These are phyloP conservation scores for Colletotrichum sp. DNA, from an alignment of 2,329 filamentous ascomycete species.

Conservation along the genomic window DNA sequence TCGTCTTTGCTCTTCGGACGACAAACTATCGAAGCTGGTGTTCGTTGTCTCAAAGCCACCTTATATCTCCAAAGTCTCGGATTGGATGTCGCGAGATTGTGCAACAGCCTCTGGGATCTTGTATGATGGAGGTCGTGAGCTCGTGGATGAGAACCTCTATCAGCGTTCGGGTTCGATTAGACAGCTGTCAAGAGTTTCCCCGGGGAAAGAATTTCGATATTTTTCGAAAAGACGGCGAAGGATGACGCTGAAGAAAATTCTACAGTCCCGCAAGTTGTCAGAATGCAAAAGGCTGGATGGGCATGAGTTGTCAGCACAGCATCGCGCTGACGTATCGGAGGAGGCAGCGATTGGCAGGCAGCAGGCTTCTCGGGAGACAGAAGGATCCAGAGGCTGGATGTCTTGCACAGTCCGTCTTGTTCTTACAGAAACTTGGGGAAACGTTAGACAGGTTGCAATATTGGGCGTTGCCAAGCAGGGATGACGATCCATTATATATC, in stretches of 20 bases:
- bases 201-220: neutral
- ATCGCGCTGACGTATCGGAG: neutral
- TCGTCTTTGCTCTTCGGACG: neutral
- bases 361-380: neutral
- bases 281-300: neutral
- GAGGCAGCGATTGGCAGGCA: neutral
- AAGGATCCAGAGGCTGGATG: neutral
- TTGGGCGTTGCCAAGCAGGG: neutral
- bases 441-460: neutral
- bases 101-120: neutral
- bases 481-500: neutral
- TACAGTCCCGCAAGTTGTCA: neutral
- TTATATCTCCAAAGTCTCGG: neutral
- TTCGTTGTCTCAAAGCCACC: neutral
- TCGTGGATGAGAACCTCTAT: neutral
- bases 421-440: neutral
- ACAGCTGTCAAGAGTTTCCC: neutral
- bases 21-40: neutral
- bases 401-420: neutral
- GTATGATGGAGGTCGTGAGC: neutral
- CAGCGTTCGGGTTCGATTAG: neutral
- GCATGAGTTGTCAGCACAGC: neutral
- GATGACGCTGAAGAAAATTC: neutral
- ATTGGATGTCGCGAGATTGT: neutral
- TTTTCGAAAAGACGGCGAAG: neutral